phyloP scores from a whole-genome alignment of 176 grass and related monocot genomes.

The Oryza meyeriana region DNA sequence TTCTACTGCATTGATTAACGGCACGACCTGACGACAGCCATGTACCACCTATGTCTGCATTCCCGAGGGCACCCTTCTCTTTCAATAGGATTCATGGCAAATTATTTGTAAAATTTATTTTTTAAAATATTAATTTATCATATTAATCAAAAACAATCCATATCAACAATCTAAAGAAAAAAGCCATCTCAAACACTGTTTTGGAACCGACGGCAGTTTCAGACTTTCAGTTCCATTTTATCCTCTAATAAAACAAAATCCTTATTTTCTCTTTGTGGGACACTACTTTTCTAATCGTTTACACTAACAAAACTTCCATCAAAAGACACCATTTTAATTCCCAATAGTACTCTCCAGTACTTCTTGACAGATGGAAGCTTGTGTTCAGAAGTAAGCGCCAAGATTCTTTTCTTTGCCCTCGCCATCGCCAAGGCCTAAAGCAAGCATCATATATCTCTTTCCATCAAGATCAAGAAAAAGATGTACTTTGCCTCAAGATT shows the following conservation, averaged over 20 bases:
- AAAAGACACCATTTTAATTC: slow-evolving; percentile 18
- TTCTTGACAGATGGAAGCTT: background rate
- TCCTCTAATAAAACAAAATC: background rate
- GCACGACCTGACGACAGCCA: no score
- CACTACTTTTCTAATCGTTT: background rate
- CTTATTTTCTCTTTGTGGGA: background rate
- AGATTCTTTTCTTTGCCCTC: slow-evolving; percentile 22
- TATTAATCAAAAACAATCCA: no score
- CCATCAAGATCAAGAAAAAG: background rate
- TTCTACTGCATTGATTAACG: no score
- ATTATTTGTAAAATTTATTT: no score
- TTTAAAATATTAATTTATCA: no score
- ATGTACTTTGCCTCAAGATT: background rate
- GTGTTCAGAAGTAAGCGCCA: background rate
- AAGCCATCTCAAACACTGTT: no score
- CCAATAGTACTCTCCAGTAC: background rate
- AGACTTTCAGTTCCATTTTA: no score
- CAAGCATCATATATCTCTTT: background rate
- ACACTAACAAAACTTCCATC: background rate
- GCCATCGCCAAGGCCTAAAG: background rate
- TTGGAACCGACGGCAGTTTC: background rate
- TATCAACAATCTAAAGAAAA: no score
- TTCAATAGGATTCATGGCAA: no score
- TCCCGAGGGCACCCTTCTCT: no score
- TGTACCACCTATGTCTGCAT: no score